phyloP scores from a whole-genome alignment of 2,329 filamentous ascomycete species.

The Neofusicoccum sp. region DNA sequence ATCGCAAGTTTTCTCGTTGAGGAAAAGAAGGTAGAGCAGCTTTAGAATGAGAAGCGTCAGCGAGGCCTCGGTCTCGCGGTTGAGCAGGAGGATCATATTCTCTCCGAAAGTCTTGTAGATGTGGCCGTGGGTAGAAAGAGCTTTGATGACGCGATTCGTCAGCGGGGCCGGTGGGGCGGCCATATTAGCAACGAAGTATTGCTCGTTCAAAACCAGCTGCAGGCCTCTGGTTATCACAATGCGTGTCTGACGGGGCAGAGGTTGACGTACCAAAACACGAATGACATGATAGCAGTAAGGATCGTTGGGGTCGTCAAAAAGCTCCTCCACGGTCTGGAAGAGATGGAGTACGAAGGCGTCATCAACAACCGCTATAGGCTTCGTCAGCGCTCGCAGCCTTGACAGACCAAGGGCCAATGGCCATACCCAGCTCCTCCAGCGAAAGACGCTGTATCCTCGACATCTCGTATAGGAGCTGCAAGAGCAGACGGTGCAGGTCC shows the following conservation, averaged over 20 bases:
- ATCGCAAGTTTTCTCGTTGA: constrained; percentile 85
- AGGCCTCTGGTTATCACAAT: constrained; percentile 13
- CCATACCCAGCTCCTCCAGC: constrained; percentile 71
- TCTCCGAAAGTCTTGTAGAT: constrained; percentile 93
- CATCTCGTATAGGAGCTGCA: constrained; percentile 96
- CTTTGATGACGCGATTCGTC: constrained; percentile 92
- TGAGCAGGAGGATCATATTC: constrained; percentile 92
- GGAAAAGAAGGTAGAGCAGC: constrained; percentile 91
- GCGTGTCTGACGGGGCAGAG: constrained; percentile 18
- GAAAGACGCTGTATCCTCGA: constrained; percentile 82
- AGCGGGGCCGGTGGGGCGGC: constrained; percentile 49
- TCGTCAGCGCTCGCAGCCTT: constrained; percentile 20
- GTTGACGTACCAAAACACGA: constrained; percentile 70
- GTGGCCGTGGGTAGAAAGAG: constrained; percentile 76
- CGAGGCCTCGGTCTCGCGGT: constrained; percentile 89
- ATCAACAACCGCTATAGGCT: constrained; percentile 49
- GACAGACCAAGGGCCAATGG: neutral
- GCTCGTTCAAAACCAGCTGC: constrained; percentile 92
- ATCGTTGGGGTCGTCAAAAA: constrained; percentile 83
- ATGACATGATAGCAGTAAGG: constrained; percentile 97
- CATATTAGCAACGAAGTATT: constrained; percentile 83
- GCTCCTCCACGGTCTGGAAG: constrained; percentile 81
- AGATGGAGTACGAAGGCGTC: constrained; percentile 83
- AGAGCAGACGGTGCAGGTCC: constrained; percentile 72
- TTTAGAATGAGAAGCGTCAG: constrained; percentile 96